Evolutionary conservation across 2,329 filamentous ascomycete genomes (phyloP).

Genomic region (Colletotrichum truncatum): DNA sequence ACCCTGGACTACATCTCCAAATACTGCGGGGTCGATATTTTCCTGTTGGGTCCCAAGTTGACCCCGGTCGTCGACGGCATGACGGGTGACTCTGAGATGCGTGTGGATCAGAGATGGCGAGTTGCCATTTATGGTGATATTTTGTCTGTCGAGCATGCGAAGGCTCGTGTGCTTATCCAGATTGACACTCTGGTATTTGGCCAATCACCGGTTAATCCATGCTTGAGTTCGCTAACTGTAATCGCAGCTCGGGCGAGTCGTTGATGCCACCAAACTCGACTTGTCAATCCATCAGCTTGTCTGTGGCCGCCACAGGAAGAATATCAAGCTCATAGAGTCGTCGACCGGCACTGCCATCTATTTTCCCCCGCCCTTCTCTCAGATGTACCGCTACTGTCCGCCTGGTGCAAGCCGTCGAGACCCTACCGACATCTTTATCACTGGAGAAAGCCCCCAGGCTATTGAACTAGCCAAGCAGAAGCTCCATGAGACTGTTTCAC

Average conservation of each 20-base stretch:
- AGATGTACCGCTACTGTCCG: slow-evolving; percentile 89
- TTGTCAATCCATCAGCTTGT: slow-evolving; percentile 90
- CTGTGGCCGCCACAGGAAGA: slow-evolving; percentile 93
- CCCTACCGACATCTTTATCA: slow-evolving; percentile 93
- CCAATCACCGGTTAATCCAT: not conserved
- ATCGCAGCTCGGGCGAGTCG: slow-evolving; percentile 72
- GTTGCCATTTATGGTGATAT: slow-evolving; percentile 96
- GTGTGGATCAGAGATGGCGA: slow-evolving; percentile 89
- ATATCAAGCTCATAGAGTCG: slow-evolving; percentile 97
- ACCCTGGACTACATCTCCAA: slow-evolving; percentile 87
- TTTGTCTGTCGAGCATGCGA: slow-evolving; percentile 95
- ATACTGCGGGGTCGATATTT: slow-evolving; percentile 95
- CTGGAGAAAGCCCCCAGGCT: slow-evolving; percentile 84
- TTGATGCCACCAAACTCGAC: slow-evolving; percentile 85
- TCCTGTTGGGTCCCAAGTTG: slow-evolving; percentile 90
- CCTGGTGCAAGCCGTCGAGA: slow-evolving; percentile 83
- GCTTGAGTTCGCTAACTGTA: slow-evolving; percentile 18
- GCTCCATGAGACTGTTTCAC: slow-evolving; percentile 84
- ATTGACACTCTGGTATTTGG: slow-evolving; percentile 86
- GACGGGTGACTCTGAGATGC: slow-evolving; percentile 82
- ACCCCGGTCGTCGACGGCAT: slow-evolving; percentile 79
- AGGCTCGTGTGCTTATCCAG: slow-evolving; percentile 94
- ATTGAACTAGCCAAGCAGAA: slow-evolving; percentile 92
- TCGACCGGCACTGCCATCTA: slow-evolving; percentile 97
- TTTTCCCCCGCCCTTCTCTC: slow-evolving; percentile 93